These are phyloP conservation scores for Corynascus novoguineensis DNA, from an alignment of 495 filamentous ascomycete species.

Conservation along the genomic window DNA sequence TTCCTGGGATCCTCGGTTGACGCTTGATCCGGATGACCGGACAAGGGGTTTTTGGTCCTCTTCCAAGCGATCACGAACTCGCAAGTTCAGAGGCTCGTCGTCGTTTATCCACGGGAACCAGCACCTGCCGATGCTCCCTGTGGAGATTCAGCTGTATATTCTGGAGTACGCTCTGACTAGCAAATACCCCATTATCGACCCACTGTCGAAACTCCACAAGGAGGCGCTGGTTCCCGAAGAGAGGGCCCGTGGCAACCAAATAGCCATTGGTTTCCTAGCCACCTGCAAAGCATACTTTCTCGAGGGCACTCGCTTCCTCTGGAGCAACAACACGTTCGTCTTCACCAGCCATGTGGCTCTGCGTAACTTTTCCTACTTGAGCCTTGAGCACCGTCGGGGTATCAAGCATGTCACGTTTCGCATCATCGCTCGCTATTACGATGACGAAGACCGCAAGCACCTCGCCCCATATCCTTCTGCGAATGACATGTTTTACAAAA, in stretches of 20 bases:
- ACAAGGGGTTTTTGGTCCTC: slow-evolving; percentile 16
- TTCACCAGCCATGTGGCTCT: slow-evolving; percentile 43
- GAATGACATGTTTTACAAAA: slow-evolving; percentile 4
- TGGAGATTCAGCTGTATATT: slow-evolving; percentile 42
- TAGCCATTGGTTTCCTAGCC: slow-evolving; percentile 40
- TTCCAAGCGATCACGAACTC: neutral
- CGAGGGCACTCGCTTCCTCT: slow-evolving; percentile 39
- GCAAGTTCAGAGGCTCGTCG: slow-evolving; percentile 5
- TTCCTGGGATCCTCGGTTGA: slow-evolving; percentile 24
- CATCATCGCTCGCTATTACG: slow-evolving; percentile 44
- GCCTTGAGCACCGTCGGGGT: slow-evolving; percentile 26
- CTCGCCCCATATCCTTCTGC: slow-evolving; percentile 18
- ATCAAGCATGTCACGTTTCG: slow-evolving; percentile 41
- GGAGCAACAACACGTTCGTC: slow-evolving; percentile 42
- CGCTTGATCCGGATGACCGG: slow-evolving; percentile 10
- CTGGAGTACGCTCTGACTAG: slow-evolving; percentile 40
- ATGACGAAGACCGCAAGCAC: slow-evolving; percentile 35
- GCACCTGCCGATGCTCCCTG: slow-evolving; percentile 36
- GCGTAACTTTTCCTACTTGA: slow-evolving; percentile 35
- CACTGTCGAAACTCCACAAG: slow-evolving; percentile 33
- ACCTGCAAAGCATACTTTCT: slow-evolving; percentile 38
- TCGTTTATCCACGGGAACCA: neutral
- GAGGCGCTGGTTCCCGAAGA: slow-evolving; percentile 33
- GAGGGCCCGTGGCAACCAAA: slow-evolving; percentile 29
- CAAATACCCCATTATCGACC: slow-evolving; percentile 43